Evolutionary conservation across 306 rosid genomes (phyloP).

Genomic region (Carpinus fangiana): DNA sequence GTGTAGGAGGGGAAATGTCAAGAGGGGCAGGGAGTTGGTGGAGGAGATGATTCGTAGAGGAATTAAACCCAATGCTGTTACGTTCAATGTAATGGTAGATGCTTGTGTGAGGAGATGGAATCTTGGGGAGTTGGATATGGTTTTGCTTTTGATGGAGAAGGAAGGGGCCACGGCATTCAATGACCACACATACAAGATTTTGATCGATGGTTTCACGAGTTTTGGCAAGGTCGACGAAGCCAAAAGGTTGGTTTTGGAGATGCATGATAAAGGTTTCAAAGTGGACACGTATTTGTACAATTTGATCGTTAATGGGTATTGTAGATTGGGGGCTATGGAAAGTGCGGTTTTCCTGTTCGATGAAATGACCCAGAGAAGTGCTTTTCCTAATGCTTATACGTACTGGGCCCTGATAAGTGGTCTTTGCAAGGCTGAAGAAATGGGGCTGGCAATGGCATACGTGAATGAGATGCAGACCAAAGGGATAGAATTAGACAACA

Average conservation of each 20-base stretch:
- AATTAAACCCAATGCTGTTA: conserved; percentile 27
- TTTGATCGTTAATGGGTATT: conserved; percentile 18
- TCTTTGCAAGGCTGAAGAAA: conserved; percentile 30
- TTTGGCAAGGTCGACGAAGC: conserved; percentile 23
- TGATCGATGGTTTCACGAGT: conserved; percentile 40
- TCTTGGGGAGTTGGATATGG: conserved; percentile 33
- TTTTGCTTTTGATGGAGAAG: conserved; percentile 36
- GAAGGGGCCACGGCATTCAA: conserved; percentile 23
- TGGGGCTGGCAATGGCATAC: conserved; percentile 25
- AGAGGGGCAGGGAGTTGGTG: conserved; percentile 36
- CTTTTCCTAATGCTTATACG: conserved; percentile 20
- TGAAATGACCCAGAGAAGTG: conserved; percentile 32
- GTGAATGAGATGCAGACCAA: conserved; percentile 26
- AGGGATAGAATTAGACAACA: conserved; percentile 17
- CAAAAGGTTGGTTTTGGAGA: conserved; percentile 25
- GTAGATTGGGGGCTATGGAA: conserved; percentile 20
- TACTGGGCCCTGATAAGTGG: conserved; percentile 24
- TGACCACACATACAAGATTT: conserved; percentile 11
- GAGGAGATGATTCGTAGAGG: conserved; percentile 33
- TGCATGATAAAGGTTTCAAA: conserved; percentile 32
- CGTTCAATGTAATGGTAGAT: conserved; percentile 34
- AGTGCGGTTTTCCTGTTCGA: conserved; percentile 23
- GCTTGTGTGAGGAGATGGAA: conserved; percentile 42
- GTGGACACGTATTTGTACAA: conserved; percentile 28
- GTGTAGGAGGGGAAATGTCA: conserved; percentile 28